These are phyloP conservation scores for Rauvolfia tetraphylla DNA, from an alignment of 257 asterid genomes.

Conservation along the genomic window DNA sequence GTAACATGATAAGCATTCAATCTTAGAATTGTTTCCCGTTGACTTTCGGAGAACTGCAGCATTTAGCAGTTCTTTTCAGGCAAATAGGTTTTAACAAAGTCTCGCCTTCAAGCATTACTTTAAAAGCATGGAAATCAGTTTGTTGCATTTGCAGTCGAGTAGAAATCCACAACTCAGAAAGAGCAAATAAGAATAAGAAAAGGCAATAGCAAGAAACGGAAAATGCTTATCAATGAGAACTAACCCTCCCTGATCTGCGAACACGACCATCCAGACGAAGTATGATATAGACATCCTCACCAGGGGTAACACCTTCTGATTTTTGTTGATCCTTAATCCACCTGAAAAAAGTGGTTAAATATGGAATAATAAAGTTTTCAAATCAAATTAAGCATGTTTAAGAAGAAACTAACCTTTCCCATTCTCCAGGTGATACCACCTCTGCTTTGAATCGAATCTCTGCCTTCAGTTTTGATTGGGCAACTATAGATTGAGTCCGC, in stretches of 20 bases:
- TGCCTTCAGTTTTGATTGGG: slow-evolving; percentile 80
- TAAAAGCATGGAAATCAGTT: background rate
- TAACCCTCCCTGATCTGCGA: slow-evolving; percentile 89
- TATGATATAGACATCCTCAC: slow-evolving; percentile 87
- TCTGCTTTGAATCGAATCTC: slow-evolving; percentile 96
- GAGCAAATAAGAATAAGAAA: background rate
- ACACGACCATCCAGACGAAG: slow-evolving; percentile 98
- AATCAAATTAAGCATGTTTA: background rate
- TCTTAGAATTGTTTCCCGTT: background rate
- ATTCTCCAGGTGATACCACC: slow-evolving; percentile 73
- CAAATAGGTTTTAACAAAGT: background rate
- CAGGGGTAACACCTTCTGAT: slow-evolving; percentile 86
- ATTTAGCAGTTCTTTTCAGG: background rate
- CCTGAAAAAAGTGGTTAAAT: slow-evolving; percentile 35
- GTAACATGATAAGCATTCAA: background rate
- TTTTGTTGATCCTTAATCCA: slow-evolving; percentile 93
- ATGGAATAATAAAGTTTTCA: background rate
- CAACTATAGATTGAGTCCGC: slow-evolving; percentile 66
- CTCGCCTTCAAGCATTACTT: background rate
- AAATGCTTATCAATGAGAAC: slow-evolving; percentile 15
- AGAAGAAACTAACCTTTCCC: slow-evolving; percentile 72
- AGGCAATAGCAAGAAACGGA: background rate
- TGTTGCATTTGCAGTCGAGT: background rate
- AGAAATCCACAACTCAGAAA: background rate
- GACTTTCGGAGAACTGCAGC: background rate